These are phyloP conservation scores for Primulina eburnea DNA, from an alignment of 257 asterid genomes.

Conservation along the genomic window DNA sequence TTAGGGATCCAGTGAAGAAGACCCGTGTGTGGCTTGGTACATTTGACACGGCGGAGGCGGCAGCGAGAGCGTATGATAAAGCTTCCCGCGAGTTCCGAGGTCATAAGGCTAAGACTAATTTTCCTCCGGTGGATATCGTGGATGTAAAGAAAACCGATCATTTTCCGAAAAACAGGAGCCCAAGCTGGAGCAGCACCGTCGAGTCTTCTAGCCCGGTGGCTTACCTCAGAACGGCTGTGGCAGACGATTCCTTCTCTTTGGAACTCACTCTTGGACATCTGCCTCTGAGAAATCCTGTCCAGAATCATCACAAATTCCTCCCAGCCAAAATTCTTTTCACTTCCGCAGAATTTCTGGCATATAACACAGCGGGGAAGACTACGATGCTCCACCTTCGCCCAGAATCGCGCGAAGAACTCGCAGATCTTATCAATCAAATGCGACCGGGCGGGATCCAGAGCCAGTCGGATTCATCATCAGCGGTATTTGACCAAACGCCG, in stretches of 20 bases:
- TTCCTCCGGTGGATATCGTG: conserved; percentile 11
- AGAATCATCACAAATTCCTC: background rate
- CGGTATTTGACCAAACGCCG: conserved; percentile 28
- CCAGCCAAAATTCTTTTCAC: background rate
- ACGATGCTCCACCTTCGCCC: conserved; percentile 35
- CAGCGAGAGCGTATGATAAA: conserved; percentile 29
- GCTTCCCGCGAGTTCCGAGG: conserved; percentile 34
- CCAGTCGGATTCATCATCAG: conserved; percentile 45
- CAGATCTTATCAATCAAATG: background rate
- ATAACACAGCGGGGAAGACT: background rate
- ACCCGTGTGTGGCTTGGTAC: conserved; percentile 34
- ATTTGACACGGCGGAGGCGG: conserved; percentile 36
- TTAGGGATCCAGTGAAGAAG: conserved; percentile 34
- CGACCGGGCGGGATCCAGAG: conserved; percentile 23
- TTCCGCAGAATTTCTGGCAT: background rate
- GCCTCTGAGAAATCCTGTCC: background rate
- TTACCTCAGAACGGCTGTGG: conserved; percentile 7
- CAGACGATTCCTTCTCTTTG: conserved; percentile 21
- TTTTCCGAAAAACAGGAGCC: conserved; percentile 13
- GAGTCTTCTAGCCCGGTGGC: conserved; percentile 26
- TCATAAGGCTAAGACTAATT: conserved; percentile 31
- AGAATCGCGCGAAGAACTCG: background rate
- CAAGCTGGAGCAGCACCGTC: conserved; percentile 33
- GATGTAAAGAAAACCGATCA: background rate
- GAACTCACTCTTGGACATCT: conserved; percentile 22